Evolutionary conservation across 192 early-diverging fungal species (phyloP).

Genomic region (Podila horticola): DNA sequence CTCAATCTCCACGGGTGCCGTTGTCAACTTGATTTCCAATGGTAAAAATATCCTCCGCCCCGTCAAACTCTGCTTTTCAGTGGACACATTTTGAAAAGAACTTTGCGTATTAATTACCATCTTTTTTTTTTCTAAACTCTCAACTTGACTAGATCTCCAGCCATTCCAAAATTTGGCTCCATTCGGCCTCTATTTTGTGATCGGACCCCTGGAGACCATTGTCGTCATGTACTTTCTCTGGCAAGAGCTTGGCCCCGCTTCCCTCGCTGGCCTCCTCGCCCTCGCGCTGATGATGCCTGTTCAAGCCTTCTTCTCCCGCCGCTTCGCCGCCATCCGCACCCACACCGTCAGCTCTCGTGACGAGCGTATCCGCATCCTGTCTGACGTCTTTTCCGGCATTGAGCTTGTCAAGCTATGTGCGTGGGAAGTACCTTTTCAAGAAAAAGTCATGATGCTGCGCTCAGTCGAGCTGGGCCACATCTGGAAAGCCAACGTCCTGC

Average conservation of each 20-base stretch:
- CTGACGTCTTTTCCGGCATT: slow-evolving; percentile 52
- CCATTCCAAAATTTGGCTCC: slow-evolving; percentile 52
- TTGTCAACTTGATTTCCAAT: slow-evolving; percentile 55
- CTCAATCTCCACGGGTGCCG: slow-evolving; percentile 46
- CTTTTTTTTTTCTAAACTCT: background rate
- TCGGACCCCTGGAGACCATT: slow-evolving; percentile 48
- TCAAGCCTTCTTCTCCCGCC: slow-evolving; percentile 39
- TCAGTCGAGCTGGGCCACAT: slow-evolving; percentile 42
- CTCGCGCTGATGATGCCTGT: slow-evolving; percentile 43
- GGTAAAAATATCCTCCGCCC: slow-evolving; percentile 13
- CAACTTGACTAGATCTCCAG: slow-evolving; percentile 33
- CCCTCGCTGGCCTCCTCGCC: slow-evolving; percentile 40
- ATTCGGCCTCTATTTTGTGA: slow-evolving; percentile 46
- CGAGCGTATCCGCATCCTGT: slow-evolving; percentile 50
- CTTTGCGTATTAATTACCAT: background rate
- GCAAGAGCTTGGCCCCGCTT: slow-evolving; percentile 32
- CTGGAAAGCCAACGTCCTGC: slow-evolving; percentile 50
- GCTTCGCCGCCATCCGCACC: slow-evolving; percentile 34
- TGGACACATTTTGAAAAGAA: background rate
- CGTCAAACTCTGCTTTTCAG: background rate
- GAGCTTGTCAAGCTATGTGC: slow-evolving; percentile 55
- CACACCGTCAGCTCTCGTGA: slow-evolving; percentile 47
- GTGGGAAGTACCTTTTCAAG: slow-evolving; percentile 55
- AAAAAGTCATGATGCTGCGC: slow-evolving; percentile 48
- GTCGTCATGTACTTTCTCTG: slow-evolving; percentile 52